Evolutionary conservation across 345 rosid genomes (phyloP), one percentile per base, ranked within the genome.

Genomic region (Conringia planisiliqua): DNA sequence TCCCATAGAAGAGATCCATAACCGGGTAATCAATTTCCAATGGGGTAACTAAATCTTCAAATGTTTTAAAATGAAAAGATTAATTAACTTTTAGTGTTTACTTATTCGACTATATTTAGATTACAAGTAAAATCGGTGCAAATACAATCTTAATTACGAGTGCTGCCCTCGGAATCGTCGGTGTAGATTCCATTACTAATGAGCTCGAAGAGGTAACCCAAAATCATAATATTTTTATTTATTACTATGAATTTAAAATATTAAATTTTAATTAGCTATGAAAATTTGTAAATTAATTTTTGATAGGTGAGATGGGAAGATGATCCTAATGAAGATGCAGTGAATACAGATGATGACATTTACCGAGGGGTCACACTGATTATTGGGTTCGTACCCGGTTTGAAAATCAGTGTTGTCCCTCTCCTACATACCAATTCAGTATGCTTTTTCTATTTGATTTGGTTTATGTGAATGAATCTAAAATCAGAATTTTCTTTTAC

Each of bases 321-420:
- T 51, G 35, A n/a, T n/a, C n/a, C n/a, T n/a, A n/a, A 48, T 67
- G 47, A 38, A 13, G 62, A 26, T n/a, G 62, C 14, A 26, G 50
- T 27, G 46, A 22, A 16, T 16, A 6, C 59, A 26, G 22, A 51
- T 32, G 52, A 60, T n/a, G 62, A 66, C 1, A 16, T 66, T 54
- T 12, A 74, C 47, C 61, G 72, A 20, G 85, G 86, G n/a, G 70
- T 85, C 36, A 78, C 81, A 44, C 59, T 85, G 78, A 69, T 81
- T 51, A 77, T 83, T 61, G 85, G 88, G 58, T 83, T 57, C 74
- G 69, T 81, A 48, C 88, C 86, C 42, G 85, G 86, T 54, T 78
- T n/a, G n/a, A n/a, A n/a, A n/a, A n/a, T n/a, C n/a, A n/a, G n/a
- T n/a, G n/a, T n/a, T n/a, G n/a, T n/a, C n/a, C n/a, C n/a, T n/a